Conservation (phyloP, 2,329 filamentous ascomycete species). For the Pseudogymnoascus sp. region DNA sequence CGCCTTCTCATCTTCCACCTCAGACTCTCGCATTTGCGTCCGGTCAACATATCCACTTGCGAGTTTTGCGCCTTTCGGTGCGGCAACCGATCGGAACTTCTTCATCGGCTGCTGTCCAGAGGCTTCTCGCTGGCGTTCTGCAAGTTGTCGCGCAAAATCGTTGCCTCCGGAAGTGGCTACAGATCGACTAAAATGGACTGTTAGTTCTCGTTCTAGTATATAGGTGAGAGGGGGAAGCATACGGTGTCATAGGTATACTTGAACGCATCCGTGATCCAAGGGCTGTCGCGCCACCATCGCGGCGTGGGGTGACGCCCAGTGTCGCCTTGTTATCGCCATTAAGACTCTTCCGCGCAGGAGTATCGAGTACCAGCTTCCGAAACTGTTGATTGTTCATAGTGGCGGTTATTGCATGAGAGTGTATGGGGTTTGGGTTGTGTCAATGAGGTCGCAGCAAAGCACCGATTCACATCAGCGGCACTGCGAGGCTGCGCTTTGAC, state of each 20-base stretch:
- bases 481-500: neutral
- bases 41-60: constrained; percentile 80
- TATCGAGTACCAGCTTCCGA: constrained; percentile 64
- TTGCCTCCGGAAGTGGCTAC: constrained; percentile 35
- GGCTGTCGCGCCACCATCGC: constrained; percentile 44
- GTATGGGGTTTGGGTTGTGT: neutral
- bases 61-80: constrained; percentile 76
- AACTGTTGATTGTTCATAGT: constrained; percentile 95
- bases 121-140: constrained; percentile 47
- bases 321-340: constrained; percentile 29
- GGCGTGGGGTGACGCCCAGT: constrained; percentile 28
- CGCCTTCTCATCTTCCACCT: constrained; percentile 48
- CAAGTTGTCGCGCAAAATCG: constrained; percentile 79
- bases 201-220: constrained; percentile 10
- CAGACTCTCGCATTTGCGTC: constrained; percentile 54
- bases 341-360: constrained; percentile 32
- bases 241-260: constrained; percentile 93
- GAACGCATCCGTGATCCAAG: constrained; percentile 72
- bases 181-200: constrained; percentile 16
- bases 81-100: constrained; percentile 66
- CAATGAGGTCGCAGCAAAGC: neutral
- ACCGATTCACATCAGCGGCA: neutral
- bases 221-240: constrained; percentile 28
- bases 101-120: constrained; percentile 48
- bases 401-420: neutral